A percentile compares a stretch with the other conserved stretches of the same genome.
phyloP scores from a whole-genome alignment of 2,329 filamentous ascomycete species.

The Venturia pyrina region DNA sequence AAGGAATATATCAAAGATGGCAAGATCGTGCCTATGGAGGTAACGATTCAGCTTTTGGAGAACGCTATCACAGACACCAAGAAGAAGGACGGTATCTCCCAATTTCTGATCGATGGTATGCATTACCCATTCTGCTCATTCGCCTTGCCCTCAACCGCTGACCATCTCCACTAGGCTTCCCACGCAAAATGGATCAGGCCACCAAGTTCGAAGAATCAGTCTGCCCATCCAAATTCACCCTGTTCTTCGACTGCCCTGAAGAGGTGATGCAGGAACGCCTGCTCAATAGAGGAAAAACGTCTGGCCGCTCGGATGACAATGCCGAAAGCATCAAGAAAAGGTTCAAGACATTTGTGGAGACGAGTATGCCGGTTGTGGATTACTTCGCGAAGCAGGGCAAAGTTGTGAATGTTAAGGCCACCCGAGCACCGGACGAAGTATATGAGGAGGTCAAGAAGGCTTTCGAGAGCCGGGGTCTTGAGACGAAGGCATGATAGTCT shows the following conservation, averaged over 20 bases:
- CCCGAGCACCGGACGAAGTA: constrained; percentile 54
- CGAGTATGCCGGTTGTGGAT: constrained; percentile 93
- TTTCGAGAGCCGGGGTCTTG: constrained; percentile 34
- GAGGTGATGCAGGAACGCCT: constrained; percentile 75
- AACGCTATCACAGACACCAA: constrained; percentile 78
- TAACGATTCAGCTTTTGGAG: constrained; percentile 86
- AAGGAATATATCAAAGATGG: constrained; percentile 88
- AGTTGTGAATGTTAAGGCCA: constrained; percentile 72
- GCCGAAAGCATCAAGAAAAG: constrained; percentile 92
- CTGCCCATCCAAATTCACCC: constrained; percentile 70
- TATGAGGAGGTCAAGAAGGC: constrained; percentile 44
- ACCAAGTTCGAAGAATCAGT: constrained; percentile 86
- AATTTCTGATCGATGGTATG: constrained; percentile 61
- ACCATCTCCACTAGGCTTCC: constrained; percentile 54
- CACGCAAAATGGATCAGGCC: constrained; percentile 94
- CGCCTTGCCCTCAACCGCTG: not conserved
- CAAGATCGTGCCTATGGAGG: constrained; percentile 96
- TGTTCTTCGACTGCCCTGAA: constrained; percentile 94
- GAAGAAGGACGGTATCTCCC: constrained; percentile 45
- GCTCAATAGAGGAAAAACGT: constrained; percentile 84
- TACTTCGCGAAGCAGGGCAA: constrained; percentile 66
- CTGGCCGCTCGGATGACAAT: constrained; percentile 86
- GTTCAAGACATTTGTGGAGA: constrained; percentile 88
- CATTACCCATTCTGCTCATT: not conserved
- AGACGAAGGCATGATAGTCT: constrained; percentile 13